A percentile compares a stretch with the other conserved stretches of the same genome.
Evolutionary conservation across 2,329 filamentous ascomycete genomes (phyloP).

Genomic region (Phyllosticta ampelicida): DNA sequence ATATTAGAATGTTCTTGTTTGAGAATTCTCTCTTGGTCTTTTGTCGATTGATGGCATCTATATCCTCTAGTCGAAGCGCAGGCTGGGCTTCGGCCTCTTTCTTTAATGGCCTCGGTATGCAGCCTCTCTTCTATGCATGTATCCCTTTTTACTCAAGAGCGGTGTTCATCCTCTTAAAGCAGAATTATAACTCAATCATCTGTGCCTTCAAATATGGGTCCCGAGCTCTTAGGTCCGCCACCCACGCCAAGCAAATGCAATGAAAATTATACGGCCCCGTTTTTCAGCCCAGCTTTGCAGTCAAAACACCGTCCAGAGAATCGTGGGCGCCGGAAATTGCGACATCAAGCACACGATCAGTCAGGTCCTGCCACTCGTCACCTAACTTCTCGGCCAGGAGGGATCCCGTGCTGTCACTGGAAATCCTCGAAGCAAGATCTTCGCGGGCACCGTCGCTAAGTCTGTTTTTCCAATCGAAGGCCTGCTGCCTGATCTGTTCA

Average conservation of each 20-base stretch:
- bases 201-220: too few species aligned
- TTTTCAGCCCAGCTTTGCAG: not conserved
- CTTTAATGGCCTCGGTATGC: too few species aligned
- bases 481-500: not conserved
- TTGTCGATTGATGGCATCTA: too few species aligned
- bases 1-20: too few species aligned
- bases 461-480: conserved; percentile 8
- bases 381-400: not conserved
- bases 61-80: too few species aligned
- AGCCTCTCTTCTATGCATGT: too few species aligned
- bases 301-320: not conserved
- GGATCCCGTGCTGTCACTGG: not conserved
- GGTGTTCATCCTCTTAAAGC: too few species aligned
- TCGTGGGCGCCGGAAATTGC: not conserved
- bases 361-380: not conserved
- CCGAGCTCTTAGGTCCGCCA: not conserved
- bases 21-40: too few species aligned
- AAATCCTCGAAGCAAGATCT: not conserved
- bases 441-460: not conserved
- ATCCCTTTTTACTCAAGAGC: too few species aligned
- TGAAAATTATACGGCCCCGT: not conserved
- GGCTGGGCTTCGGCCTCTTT: too few species aligned
- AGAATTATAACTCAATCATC: too few species aligned
- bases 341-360: not conserved
- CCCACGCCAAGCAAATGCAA: not conserved